These are phyloP conservation scores for Sicyos baderoa DNA, from an alignment of 306 rosid species.

Conservation along the genomic window DNA sequence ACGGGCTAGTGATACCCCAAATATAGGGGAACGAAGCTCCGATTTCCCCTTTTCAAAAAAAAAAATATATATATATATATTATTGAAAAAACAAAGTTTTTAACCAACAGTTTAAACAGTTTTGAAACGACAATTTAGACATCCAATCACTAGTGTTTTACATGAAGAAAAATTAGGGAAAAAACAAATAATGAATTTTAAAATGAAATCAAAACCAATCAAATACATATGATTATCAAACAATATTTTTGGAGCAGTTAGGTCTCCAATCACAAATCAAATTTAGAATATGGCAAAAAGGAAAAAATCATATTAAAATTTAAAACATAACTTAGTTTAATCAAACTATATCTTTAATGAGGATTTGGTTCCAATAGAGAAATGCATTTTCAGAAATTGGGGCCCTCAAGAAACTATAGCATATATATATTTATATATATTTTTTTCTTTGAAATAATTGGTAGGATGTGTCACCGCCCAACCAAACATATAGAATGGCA, in stretches of 20 bases:
- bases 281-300: background rate
- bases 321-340: background rate
- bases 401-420: background rate
- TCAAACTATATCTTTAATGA: constrained; percentile 9
- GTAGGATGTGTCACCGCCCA: constrained; percentile 11
- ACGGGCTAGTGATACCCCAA: too few relatives aligned
- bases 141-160: background rate
- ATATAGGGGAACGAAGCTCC: background rate
- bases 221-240: background rate
- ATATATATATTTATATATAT: too few relatives aligned
- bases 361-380: constrained; percentile 9
- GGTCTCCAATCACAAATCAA: background rate
- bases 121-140: background rate
- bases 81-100: background rate
- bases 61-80: background rate
- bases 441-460: background rate
- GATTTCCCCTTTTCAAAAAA: too few relatives aligned
- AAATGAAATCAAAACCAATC: background rate
- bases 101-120: background rate
- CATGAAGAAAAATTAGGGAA: background rate
- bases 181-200: background rate
- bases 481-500: background rate
- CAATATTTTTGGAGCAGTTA: background rate
- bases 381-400: background rate
- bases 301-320: background rate